These are phyloP conservation scores for Aureobasidium pullulans DNA, from an alignment of 2,329 filamentous ascomycete genomes.

Conservation along the genomic window DNA sequence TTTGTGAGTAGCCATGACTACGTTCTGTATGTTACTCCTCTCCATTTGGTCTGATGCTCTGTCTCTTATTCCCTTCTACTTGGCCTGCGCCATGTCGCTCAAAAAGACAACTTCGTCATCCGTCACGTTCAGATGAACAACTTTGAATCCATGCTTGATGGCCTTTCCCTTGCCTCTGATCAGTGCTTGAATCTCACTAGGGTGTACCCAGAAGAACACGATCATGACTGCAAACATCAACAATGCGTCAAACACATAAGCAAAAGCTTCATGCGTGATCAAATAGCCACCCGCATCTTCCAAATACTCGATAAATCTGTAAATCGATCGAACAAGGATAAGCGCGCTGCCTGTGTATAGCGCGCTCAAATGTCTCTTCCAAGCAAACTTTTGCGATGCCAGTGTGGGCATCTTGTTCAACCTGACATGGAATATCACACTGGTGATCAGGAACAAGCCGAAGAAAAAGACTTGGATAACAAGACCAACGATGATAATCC, in stretches of 20 bases:
- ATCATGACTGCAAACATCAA: constrained; percentile 30
- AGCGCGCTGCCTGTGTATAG: constrained; percentile 33
- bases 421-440: constrained; percentile 43
- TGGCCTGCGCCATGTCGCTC: too few relatives aligned
- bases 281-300: constrained; percentile 36
- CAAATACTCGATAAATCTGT: constrained; percentile 43
- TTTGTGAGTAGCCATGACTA: too few relatives aligned
- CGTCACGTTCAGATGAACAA: too few relatives aligned
- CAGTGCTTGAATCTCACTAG: background rate
- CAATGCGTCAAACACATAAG: constrained; percentile 40
- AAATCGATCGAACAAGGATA: constrained; percentile 41
- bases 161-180: background rate
- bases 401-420: constrained; percentile 23
- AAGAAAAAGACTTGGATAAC: constrained; percentile 53
- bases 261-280: constrained; percentile 34
- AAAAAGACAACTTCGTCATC: too few relatives aligned
- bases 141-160: too few relatives aligned
- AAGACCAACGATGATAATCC: constrained; percentile 50
- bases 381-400: constrained; percentile 21
- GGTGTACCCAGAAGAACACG: constrained; percentile 19
- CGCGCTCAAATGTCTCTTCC: constrained; percentile 29
- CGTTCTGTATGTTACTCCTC: too few relatives aligned
- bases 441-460: constrained; percentile 45
- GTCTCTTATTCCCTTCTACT: too few relatives aligned
- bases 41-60: too few relatives aligned